These are phyloP conservation scores for Pseudonitzschia multiseries DNA, from an alignment of 108 stramenopile species.

Conservation along the genomic window DNA sequence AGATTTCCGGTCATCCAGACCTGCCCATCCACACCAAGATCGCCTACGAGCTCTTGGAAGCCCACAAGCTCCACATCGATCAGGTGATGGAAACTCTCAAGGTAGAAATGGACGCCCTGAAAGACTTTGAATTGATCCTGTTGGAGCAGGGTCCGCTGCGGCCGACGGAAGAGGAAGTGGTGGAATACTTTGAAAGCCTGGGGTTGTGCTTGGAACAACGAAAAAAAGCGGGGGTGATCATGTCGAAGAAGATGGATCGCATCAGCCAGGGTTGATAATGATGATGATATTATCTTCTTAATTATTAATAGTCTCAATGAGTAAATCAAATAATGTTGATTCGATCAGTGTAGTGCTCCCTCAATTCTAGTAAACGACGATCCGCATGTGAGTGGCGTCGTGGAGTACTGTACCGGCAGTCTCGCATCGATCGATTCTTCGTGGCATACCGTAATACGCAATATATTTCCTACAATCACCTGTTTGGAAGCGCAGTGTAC, in stretches of 20 bases:
- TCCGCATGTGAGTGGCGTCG: no score
- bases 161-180: conserved; percentile 75
- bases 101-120: conserved; percentile 75
- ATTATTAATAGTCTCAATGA: no score
- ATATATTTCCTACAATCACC: no score
- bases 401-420: no score
- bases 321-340: no score
- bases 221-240: conserved; percentile 35
- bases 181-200: conserved; percentile 82
- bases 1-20: conserved; percentile 8
- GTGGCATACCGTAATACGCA: no score
- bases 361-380: no score
- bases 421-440: no score
- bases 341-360: no score
- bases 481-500: no score
- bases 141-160: conserved; percentile 42
- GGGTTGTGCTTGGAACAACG: conserved; percentile 69
- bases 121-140: conserved; percentile 62
- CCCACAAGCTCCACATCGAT: conserved; percentile 71
- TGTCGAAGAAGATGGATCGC: conserved; percentile 71
- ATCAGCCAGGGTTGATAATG: conserved; percentile 45
- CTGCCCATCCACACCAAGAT: conserved; percentile 51
- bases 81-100: conserved; percentile 66
- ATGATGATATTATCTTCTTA: neutral
- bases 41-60: conserved; percentile 58